Evolutionary conservation across 768 basidiomycete genomes (phyloP), one percentile per base, ranked within the genome.

Genomic region (Xerocomellus amylosporus): DNA sequence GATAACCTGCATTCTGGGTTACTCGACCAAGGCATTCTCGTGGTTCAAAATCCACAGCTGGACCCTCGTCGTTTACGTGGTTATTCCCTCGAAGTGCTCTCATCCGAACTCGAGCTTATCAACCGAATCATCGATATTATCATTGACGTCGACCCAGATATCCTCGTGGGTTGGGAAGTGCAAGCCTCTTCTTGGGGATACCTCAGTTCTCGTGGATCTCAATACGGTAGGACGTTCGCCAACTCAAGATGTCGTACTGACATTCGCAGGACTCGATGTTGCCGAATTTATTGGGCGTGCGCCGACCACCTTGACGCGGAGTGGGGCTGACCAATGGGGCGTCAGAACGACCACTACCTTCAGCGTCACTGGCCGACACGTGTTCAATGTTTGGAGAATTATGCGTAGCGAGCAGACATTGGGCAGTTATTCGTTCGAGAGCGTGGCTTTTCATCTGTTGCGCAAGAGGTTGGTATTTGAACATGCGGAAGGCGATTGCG

Each of bases 151-250:
- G 93, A 98, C 72, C 97, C 97, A 0, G 97, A 99, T 68, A 86
- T 98, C 38, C 64, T 98, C 8, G 79, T 83, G 0, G 96, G 96
- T 15, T 98, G 93, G 92, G 96, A 99, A 56, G 78, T 96, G 13
- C 93, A 97, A 65, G 75, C 76, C 19, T 77, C 80, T 3, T 93
- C 91, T 7, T 99, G 97, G 96, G 95, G 95, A 0, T 98, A 93
- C 69, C 73, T 97, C 1, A 74, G 78, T 46, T 80, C 81, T 17
- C 79, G 96, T 39, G 88, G 83, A 15, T 68, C 68, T 49, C 67
- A 71, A 5, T 82, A 83, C 56, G 86, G 91, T 89, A 50, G 30
- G 51, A 50, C 39, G 40, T 20, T 24, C 40, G 2, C 26, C 22
- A 33, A 20, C 13, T 48, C 38, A 33, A 38, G 49, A 57, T 5